Conservation (phyloP, 2,329 filamentous ascomycete species). For the Hypomyces rosellus region DNA sequence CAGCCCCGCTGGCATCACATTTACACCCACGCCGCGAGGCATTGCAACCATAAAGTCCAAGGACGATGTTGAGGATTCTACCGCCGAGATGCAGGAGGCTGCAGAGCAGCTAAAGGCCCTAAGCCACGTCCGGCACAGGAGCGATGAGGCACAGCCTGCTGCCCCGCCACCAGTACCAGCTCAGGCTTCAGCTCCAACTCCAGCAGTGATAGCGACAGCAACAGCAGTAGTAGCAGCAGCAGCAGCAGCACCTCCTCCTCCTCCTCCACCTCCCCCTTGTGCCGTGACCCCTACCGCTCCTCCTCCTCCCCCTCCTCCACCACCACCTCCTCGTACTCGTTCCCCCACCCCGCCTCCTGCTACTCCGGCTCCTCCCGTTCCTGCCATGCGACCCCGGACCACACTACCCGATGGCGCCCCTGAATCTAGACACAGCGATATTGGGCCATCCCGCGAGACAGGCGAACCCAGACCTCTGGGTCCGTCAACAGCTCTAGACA, state of each 20-base stretch:
- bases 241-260: neutral
- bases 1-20: constrained; percentile 21
- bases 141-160: constrained; percentile 34
- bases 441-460: constrained; percentile 26
- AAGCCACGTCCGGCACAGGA: constrained; percentile 54
- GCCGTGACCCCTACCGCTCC: neutral
- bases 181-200: too few relatives aligned
- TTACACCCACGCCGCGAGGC: constrained; percentile 13
- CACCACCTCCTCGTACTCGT: neutral
- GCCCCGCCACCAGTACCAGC: neutral
- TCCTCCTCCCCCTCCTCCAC: neutral
- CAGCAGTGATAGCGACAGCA: too few relatives aligned
- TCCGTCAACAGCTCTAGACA: constrained; percentile 17
- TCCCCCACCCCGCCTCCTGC: neutral
- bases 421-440: constrained; percentile 22
- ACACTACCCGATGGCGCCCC: constrained; percentile 34
- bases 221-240: too few relatives aligned
- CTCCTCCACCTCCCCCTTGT: neutral
- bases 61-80: constrained; percentile 50
- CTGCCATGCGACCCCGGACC: constrained; percentile 28
- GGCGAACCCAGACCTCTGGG: constrained; percentile 26
- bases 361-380: constrained; percentile 4
- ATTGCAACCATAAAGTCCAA: constrained; percentile 24
- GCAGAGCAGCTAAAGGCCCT: constrained; percentile 61
- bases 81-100: constrained; percentile 62